A percentile compares a stretch with the other conserved stretches of the same genome.
These are phyloP conservation scores for Pugionium dolabratum DNA, from an alignment of 345 rosid species.

Conservation along the genomic window DNA sequence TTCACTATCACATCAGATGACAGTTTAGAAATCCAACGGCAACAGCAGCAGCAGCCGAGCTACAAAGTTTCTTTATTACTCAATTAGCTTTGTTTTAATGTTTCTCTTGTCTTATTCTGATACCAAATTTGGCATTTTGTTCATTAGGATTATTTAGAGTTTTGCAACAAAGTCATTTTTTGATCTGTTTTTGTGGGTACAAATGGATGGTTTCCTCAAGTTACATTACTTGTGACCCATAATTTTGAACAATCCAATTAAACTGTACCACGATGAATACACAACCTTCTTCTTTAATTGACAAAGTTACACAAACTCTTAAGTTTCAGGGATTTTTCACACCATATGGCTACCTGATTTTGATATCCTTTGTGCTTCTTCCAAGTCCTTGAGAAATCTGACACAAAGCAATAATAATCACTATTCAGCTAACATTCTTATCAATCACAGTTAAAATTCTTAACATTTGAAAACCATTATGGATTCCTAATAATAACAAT, in stretches of 20 bases:
- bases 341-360: conserved; percentile 55
- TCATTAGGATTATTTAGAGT: too few species aligned
- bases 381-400: conserved; percentile 86
- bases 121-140: conserved; percentile 16
- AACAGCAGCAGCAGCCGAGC: conserved; percentile 14
- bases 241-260: conserved; percentile 10
- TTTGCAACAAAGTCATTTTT: too few species aligned
- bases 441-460: neutral
- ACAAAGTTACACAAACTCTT: conserved; percentile 32
- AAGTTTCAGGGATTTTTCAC: conserved; percentile 33
- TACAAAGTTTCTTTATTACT: conserved; percentile 16
- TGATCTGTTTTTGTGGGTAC: neutral
- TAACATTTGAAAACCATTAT: neutral
- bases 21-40: conserved; percentile 31
- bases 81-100: conserved; percentile 27
- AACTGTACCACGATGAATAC: conserved; percentile 35
- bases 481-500: neutral
- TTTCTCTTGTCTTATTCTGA: conserved; percentile 21
- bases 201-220: neutral
- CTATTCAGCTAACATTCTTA: conserved; percentile 6
- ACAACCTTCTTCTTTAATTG: conserved; percentile 28
- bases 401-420: neutral
- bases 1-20: conserved; percentile 26
- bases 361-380: conserved; percentile 77
- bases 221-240: conserved; percentile 7